Conservation (phyloP, 306 rosid genomes). For the Lathyrus sativus region DNA sequence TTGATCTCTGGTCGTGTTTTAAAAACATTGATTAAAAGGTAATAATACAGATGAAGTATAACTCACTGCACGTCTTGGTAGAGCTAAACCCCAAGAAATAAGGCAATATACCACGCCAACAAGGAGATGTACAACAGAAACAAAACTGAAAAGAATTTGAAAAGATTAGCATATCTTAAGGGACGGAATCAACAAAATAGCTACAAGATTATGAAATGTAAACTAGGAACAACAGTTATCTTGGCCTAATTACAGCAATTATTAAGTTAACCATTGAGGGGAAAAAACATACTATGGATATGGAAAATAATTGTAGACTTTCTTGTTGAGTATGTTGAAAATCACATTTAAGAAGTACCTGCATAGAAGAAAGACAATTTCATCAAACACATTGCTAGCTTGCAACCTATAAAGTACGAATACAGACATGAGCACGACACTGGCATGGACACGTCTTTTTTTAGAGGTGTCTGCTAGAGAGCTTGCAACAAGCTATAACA, state of each 20-base stretch:
- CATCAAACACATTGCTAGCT: slow-evolving; percentile 2
- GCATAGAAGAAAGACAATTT: slow-evolving; percentile 2
- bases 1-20: not conserved
- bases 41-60: not conserved
- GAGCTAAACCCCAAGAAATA: slow-evolving; percentile 11
- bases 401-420: not conserved
- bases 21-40: not conserved
- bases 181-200: not conserved
- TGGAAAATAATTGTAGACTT: slow-evolving; percentile 31
- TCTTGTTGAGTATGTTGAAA: slow-evolving; percentile 29
- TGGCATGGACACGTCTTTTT: no score
- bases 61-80: slow-evolving; percentile 26
- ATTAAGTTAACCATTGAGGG: not conserved
- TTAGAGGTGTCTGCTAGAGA: no score
- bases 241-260: not conserved
- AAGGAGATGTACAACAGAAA: slow-evolving; percentile 25
- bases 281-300: slow-evolving; percentile 23
- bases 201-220: not conserved
- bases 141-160: slow-evolving; percentile 13
- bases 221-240: slow-evolving; percentile 5
- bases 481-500: no score
- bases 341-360: slow-evolving; percentile 30
- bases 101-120: slow-evolving; percentile 26
- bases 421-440: no score
- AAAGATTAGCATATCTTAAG: not conserved